Evolutionary conservation across 495 filamentous ascomycete species (phyloP).

Genomic region (Tuber magnatum): DNA sequence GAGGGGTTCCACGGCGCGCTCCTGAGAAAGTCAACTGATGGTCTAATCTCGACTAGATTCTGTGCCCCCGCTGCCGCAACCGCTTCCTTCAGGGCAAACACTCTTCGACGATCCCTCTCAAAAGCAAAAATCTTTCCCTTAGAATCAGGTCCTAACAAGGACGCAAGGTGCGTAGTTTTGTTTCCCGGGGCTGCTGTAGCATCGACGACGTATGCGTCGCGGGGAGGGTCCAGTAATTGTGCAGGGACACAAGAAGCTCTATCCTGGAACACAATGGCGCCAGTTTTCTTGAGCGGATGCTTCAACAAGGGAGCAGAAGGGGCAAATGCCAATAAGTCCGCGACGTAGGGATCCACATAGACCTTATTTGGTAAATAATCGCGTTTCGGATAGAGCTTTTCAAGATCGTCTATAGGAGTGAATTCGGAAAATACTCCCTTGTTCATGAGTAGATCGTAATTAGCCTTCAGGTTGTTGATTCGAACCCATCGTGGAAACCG

Average conservation of each 20-base stretch:
- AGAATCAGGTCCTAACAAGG: slow-evolving; percentile 48
- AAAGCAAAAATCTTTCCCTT: slow-evolving; percentile 55
- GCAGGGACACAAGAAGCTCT: slow-evolving; percentile 96
- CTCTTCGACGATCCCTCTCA: slow-evolving; percentile 60
- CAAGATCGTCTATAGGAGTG: slow-evolving; percentile 16
- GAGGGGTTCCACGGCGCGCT: slow-evolving; percentile 52
- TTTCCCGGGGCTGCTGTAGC: slow-evolving; percentile 92
- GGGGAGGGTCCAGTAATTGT: slow-evolving; percentile 60
- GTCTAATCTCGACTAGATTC: slow-evolving; percentile 55
- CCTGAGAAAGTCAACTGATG: slow-evolving; percentile 70
- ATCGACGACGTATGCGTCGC: slow-evolving; percentile 70
- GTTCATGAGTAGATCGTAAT: slow-evolving; percentile 18
- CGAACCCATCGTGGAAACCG: slow-evolving; percentile 78
- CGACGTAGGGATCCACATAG: slow-evolving; percentile 68
- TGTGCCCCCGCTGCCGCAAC: slow-evolving; percentile 65
- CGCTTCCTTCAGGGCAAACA: slow-evolving; percentile 73
- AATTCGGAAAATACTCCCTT: slow-evolving; percentile 19
- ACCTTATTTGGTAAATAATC: slow-evolving; percentile 36
- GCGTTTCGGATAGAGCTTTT: slow-evolving; percentile 10
- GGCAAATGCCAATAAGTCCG: slow-evolving; percentile 73
- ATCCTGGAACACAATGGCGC: slow-evolving; percentile 83
- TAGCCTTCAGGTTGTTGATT: slow-evolving; percentile 63
- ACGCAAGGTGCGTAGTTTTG: slow-evolving; percentile 90
- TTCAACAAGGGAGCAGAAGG: slow-evolving; percentile 59
- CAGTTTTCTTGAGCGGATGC: slow-evolving; percentile 62